Evolutionary conservation across 2,329 filamentous ascomycete genomes (phyloP), one percentile per base, ranked within the genome.

Genomic region (Blastomyces gilchristii): DNA sequence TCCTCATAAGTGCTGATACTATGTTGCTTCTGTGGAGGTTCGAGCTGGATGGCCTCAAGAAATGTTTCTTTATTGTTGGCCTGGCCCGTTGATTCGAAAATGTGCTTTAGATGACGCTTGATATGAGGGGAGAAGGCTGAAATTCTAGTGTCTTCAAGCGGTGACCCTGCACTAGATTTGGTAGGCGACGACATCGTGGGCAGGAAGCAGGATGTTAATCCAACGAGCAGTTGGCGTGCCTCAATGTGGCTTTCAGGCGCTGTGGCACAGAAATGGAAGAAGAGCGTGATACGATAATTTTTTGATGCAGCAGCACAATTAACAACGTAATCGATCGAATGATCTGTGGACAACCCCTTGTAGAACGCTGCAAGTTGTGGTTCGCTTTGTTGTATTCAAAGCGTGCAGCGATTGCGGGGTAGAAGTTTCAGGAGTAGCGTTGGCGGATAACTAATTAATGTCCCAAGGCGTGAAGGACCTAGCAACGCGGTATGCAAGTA

Each of bases 41-140:
- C 65, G 39, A 63, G 65, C 53, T 69, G 68, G 43, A 67, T 58
- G 58, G 47, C 50, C n/a, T 65, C 54, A 18, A 67, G 60, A 59
- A 68, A 67, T 62, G 49, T 45, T 61, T 66, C 58, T 45, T 62
- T 31, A 11, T 69, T 68, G 37, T 62, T 61, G 6, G 65, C 60
- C n/a, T 62, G 63, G 34, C 60, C 56, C 41, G 76, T 58, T 18
- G 69, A 68, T n/a, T 71, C 68, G 66, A 75, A 75, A 63, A 77
- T 73, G 37, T 67, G 65, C 45, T 74, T 66, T 18, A 79, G 65
- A 61, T 77, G 71, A 9, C 66, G 60, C 11, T 74, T 66, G 18
- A 78, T 67, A 2, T 69, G 59, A 5, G 72, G 67, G 12, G 74
- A 71, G 64, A 77, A 75, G n/a, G 60, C 45, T 39, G 58, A 39